A percentile compares a stretch with the other conserved stretches of the same genome.
These are phyloP conservation scores for Apiospora marii DNA, from an alignment of 2,329 filamentous ascomycete genomes.

Conservation along the genomic window DNA sequence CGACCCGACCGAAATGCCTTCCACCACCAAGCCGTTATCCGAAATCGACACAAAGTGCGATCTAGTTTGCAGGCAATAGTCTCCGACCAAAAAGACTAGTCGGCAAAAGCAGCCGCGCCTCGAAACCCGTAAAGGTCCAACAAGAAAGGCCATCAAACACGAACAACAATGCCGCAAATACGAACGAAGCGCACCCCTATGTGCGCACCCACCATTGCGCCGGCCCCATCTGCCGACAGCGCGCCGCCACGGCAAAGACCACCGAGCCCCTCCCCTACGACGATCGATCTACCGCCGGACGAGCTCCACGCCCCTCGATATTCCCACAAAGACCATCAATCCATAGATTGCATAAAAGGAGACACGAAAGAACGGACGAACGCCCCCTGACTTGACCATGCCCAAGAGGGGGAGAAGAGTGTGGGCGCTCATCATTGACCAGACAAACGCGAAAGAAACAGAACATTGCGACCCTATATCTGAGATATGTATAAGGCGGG, in stretches of 20 bases:
- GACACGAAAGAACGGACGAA: neutral
- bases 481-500: neutral
- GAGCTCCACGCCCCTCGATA: neutral
- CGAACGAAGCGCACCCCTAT: neutral
- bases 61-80: neutral
- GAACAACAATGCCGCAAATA: neutral
- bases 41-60: neutral
- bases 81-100: neutral
- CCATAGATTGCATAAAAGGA: neutral
- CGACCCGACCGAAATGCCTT: neutral
- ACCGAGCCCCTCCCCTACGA: neutral
- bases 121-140: neutral
- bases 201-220: neutral
- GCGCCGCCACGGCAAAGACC: neutral
- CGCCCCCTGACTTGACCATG: no score
- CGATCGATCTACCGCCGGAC: neutral
- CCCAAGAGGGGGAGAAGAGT: neutral
- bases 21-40: no score
- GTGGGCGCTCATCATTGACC: neutral
- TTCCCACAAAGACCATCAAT: neutral
- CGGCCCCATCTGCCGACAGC: neutral
- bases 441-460: neutral
- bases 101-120: neutral
- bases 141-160: no score
- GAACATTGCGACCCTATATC: slow-evolving; percentile 13